These are phyloP conservation scores for Saksenaea vasiformis DNA, from an alignment of 371 early-diverging fungal species.

Conservation along the genomic window DNA sequence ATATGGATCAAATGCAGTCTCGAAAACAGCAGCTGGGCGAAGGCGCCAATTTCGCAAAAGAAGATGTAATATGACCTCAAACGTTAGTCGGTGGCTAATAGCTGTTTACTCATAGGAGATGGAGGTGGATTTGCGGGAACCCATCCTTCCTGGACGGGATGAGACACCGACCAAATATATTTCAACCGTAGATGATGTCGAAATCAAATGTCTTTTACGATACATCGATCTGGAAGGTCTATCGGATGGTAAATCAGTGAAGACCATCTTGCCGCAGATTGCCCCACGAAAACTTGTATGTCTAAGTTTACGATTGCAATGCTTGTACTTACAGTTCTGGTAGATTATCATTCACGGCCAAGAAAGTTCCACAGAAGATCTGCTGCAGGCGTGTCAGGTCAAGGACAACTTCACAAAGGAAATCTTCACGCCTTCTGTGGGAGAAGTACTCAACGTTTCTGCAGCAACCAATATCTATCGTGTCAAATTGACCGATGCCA, in stretches of 20 bases:
- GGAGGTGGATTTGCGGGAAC: slow-evolving; percentile 46
- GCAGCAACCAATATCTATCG: slow-evolving; percentile 85
- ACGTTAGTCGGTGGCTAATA: background rate
- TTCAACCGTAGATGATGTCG: slow-evolving; percentile 52
- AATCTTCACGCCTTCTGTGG: slow-evolving; percentile 77
- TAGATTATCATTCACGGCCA: slow-evolving; percentile 87
- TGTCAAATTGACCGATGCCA: slow-evolving; percentile 81
- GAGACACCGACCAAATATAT: slow-evolving; percentile 81
- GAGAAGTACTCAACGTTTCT: slow-evolving; percentile 86
- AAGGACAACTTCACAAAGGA: slow-evolving; percentile 76
- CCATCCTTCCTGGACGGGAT: slow-evolving; percentile 48
- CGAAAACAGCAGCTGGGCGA: slow-evolving; percentile 41
- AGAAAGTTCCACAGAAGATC: slow-evolving; percentile 61
- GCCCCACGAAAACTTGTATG: slow-evolving; percentile 84
- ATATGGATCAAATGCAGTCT: slow-evolving; percentile 38
- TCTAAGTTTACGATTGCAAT: background rate
- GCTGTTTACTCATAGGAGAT: slow-evolving; percentile 27
- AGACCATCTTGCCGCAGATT: slow-evolving; percentile 83
- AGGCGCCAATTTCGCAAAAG: slow-evolving; percentile 55
- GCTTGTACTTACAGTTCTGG: background rate
- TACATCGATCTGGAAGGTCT: slow-evolving; percentile 93
- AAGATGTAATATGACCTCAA: slow-evolving; percentile 26
- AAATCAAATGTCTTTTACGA: slow-evolving; percentile 69
- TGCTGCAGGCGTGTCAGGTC: slow-evolving; percentile 59
- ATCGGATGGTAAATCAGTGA: slow-evolving; percentile 85